Base-by-base conservation (phyloP, 257 asterid genomes). In the Cynanchum wilfordii region DNA sequence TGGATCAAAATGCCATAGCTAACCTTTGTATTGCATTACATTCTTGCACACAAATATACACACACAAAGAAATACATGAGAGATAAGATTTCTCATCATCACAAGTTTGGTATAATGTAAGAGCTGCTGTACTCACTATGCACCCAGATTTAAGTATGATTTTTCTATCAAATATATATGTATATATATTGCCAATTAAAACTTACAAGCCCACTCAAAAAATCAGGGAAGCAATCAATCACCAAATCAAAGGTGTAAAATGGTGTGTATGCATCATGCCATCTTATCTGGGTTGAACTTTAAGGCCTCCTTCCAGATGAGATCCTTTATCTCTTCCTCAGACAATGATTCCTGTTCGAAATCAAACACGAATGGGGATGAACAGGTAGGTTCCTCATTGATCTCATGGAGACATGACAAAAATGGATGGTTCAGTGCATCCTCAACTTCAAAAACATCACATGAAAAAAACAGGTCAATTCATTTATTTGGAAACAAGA, bases 281-380 rank as follows among this genome's bases (percentile, higher is more conserved):
- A 64, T 78, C 80, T 84, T 83, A 71, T 88, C 91, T 2, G 92
- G 92, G 79, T 87, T 87, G 87, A 86, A 88, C 70, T 83, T 85
- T 55, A 90, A 81, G 65, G 96, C 84, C 81, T 92, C 98, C 60
- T 47, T 85, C 96, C 94, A 87, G 80, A 92, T 90, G 69, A 92
- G 89, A 75, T 92, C 97, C 83, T 83, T 92, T 68, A 92, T 90
- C 69, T 92, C 96, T 22, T 92, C 96, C 85, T 92, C 98, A 7
- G 82, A 85, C 76, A 92, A 79, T 42, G 89, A 83, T 15, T 92
- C 73, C 73, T 88, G 96, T 75, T 92, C 98, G 36, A 92, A 92
- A 82, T 92, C 96, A 8, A 92, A 92, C 74, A 79, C 78, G 42
- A 88, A 90, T 5, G 96, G 94, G 78, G 92, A 82, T 40, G 90